Conservation (phyloP, 139 green algal genomes). For the Astrephomene gubernaculifera region DNA sequence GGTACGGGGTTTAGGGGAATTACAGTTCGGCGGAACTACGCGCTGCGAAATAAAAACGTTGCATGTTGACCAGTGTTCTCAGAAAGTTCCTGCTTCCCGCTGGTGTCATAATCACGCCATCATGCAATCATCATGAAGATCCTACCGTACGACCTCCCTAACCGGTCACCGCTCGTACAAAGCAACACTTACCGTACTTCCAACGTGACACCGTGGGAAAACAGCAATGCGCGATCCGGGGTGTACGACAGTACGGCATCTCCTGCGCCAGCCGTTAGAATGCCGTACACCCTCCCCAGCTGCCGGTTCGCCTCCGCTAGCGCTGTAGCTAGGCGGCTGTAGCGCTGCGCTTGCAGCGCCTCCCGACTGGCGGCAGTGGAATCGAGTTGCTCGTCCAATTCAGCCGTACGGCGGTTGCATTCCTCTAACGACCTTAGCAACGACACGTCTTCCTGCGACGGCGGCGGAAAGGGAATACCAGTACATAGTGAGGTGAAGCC, state of each 20-base stretch:
- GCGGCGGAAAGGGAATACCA: background rate
- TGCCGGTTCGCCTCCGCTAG: constrained; percentile 41
- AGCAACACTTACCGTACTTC: constrained; percentile 68
- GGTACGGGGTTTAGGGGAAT: too few species aligned
- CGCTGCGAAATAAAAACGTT: too few species aligned
- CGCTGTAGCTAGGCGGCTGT: constrained; percentile 44
- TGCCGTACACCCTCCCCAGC: constrained; percentile 51
- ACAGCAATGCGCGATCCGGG: constrained; percentile 66
- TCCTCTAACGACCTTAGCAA: constrained; percentile 9
- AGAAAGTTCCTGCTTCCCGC: too few species aligned
- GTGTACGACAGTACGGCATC: constrained; percentile 69
- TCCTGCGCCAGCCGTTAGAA: constrained; percentile 50
- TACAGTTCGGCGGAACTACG: too few species aligned
- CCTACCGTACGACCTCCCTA: background rate
- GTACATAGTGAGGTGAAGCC: background rate
- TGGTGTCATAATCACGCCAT: too few species aligned
- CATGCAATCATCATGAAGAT: too few species aligned
- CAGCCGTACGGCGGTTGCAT: background rate
- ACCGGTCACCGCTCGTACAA: too few species aligned
- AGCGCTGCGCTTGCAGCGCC: constrained; percentile 61
- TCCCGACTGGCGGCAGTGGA: constrained; percentile 42
- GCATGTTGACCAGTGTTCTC: too few species aligned
- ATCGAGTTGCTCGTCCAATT: constrained; percentile 36
- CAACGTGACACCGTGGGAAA: constrained; percentile 70
- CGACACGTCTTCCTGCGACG: constrained; percentile 37